Percentiles rank a stretch among this genome's conserved stretches.
Conservation (phyloP, 805 yeast genomes). For the Vanderwaltozyma yarrowii region DNA sequence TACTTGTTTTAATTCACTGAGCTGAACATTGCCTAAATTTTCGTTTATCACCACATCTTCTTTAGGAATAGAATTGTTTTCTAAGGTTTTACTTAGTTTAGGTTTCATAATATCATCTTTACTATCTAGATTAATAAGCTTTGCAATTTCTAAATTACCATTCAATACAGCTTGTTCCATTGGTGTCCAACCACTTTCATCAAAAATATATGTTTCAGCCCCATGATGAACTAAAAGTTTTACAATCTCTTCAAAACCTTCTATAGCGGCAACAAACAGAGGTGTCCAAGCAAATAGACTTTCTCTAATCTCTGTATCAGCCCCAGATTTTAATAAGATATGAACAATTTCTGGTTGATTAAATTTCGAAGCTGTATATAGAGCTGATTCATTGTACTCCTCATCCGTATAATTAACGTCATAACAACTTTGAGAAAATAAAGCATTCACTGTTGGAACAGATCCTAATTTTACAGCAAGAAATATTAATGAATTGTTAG, state of each 20-base stretch:
- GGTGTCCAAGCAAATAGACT: conserved; percentile 90
- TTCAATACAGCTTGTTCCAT: conserved; percentile 90
- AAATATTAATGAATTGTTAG: conserved; percentile 48
- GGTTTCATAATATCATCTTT: conserved; percentile 18
- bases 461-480: conserved; percentile 31
- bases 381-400: conserved; percentile 64
- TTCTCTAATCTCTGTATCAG: conserved; percentile 70
- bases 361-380: conserved; percentile 70
- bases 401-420: conserved; percentile 53
- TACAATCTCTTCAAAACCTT: conserved; percentile 57
- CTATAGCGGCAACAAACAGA: conserved; percentile 78
- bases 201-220: conserved; percentile 47
- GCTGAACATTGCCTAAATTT: no score
- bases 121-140: conserved; percentile 34
- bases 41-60: no score
- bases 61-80: no score
- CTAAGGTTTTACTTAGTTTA: not conserved
- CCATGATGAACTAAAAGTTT: conserved; percentile 41
- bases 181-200: conserved; percentile 94
- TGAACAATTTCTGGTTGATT: conserved; percentile 45
- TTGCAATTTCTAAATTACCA: conserved; percentile 70
- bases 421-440: conserved; percentile 47
- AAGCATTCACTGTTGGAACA: conserved; percentile 15
- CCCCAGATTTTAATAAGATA: conserved; percentile 45
- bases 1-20: conserved; percentile 36